Conservation (phyloP, 192 early-diverging fungal species). For the Mortierella alpina region DNA sequence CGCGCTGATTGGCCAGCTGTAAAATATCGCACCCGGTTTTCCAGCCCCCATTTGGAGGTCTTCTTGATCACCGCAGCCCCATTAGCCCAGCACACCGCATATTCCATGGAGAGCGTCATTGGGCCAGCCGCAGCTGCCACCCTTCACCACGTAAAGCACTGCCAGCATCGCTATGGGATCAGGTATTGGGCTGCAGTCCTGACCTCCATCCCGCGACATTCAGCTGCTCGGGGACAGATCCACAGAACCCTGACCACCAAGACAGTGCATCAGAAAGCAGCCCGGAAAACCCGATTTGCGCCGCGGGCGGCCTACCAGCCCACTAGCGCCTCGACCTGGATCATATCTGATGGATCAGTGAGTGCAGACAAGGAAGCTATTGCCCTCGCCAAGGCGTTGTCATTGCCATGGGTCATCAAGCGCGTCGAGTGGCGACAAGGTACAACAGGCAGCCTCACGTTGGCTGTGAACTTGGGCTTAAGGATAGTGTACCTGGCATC, state of each 20-base stretch:
- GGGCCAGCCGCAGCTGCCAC: background rate
- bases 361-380: slow-evolving; percentile 47
- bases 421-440: slow-evolving; percentile 48
- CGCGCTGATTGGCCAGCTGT: too few species aligned
- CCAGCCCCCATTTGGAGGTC: too few species aligned
- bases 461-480: background rate
- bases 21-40: too few species aligned
- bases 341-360: slow-evolving; percentile 42
- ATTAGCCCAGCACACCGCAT: background rate
- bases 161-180: slow-evolving; percentile 6
- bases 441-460: background rate
- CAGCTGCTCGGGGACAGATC: background rate
- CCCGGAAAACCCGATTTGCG: background rate
- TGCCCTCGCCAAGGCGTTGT: slow-evolving; percentile 27
- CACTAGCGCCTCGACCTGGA: slow-evolving; percentile 31
- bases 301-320: slow-evolving; percentile 22
- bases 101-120: slow-evolving; percentile 4
- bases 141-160: background rate
- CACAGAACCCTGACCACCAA: background rate
- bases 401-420: slow-evolving; percentile 40
- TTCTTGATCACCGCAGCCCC: too few species aligned
- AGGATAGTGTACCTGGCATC: too few species aligned
- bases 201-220: slow-evolving; percentile 17
- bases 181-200: slow-evolving; percentile 22
- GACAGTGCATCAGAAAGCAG: slow-evolving; percentile 19